These are phyloP conservation scores for Aspergillus cejpii DNA, from an alignment of 2,329 filamentous ascomycete genomes.

Conservation along the genomic window DNA sequence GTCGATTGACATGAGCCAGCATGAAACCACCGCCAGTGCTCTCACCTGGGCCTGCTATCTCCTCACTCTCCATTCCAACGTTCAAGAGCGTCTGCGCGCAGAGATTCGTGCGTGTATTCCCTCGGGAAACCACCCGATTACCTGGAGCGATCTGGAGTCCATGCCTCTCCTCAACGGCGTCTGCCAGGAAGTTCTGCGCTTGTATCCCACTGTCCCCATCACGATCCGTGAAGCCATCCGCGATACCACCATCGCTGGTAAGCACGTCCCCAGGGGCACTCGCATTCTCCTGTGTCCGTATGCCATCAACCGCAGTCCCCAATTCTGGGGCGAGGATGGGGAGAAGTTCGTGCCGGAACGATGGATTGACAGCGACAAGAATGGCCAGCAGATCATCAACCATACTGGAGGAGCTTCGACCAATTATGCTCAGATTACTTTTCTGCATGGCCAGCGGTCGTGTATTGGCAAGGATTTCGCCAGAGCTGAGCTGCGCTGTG, in stretches of 20 bases:
- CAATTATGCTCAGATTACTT: slow-evolving; percentile 37
- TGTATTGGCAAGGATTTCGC: slow-evolving; percentile 43
- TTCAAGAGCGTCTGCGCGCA: slow-evolving; percentile 45
- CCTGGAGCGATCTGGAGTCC: slow-evolving; percentile 50
- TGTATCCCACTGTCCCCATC: slow-evolving; percentile 37
- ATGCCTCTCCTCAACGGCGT: slow-evolving; percentile 73
- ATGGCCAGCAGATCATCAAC: slow-evolving; percentile 45
- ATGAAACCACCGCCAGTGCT: slow-evolving; percentile 52
- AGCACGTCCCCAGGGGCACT: slow-evolving; percentile 63
- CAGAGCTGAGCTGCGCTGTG: slow-evolving; percentile 36
- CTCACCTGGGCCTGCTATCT: slow-evolving; percentile 51
- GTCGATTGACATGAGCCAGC: slow-evolving; percentile 21
- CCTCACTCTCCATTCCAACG: slow-evolving; percentile 45
- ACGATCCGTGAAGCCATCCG: slow-evolving; percentile 38
- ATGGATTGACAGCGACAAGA: slow-evolving; percentile 58
- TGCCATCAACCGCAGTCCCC: slow-evolving; percentile 63
- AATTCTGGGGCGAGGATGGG: slow-evolving; percentile 70
- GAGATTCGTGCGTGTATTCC: slow-evolving; percentile 47
- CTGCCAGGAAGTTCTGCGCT: slow-evolving; percentile 61
- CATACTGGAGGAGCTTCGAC: slow-evolving; percentile 45
- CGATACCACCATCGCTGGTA: slow-evolving; percentile 53
- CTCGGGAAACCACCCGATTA: slow-evolving; percentile 26
- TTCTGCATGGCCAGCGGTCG: slow-evolving; percentile 34
- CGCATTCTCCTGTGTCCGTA: slow-evolving; percentile 59
- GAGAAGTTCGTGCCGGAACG: slow-evolving; percentile 68